Base-by-base conservation (phyloP, 2,329 filamentous ascomycete genomes). In the Chrysoporthe cubensis region DNA sequence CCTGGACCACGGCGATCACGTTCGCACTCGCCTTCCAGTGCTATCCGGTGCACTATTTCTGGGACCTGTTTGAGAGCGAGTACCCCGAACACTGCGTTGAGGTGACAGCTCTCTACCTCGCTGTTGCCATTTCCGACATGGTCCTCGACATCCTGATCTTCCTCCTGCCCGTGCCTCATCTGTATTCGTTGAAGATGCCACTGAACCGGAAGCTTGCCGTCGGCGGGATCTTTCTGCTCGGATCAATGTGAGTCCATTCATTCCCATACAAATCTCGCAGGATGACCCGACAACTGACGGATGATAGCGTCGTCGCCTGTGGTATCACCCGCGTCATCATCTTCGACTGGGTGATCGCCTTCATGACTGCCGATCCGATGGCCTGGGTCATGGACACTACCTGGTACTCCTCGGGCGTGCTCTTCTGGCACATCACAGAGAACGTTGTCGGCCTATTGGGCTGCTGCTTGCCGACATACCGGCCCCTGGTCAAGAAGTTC, bases 101-200 rank as follows among this genome's bases (percentile, higher is more conserved):
- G 18, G 61, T 63, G 6, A 40, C 43, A 6, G 1, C 18, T n/a
- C 48, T 63, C 9, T 63, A 63, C 61, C 26, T 63, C 21, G 89
- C 88, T 14, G 87, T 88, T 14, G 89, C 91, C 67, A 87, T 89
- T 26, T 67, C 52, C 13, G 66, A 67, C 48, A 50, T 67, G 42
- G 58, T 67, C 26, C 26, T 67, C 11, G 66, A 67, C 37, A 32
- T 67, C 13, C 9, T 67, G 42, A 67, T 67, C 18, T 50, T 67
- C 11, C 43, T 64, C 11, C 66, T 67, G 7, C 66, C 66, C 1
- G 34, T 67, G 4, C 61, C 52, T 7, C 46, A 59, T 8, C 46
- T 67, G 4, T 67, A 52, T 8, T 42, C 32, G 8, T 42, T 67
- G 4, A 44, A 59, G 18, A 67, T 67, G 66, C 48, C 61, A 4